These are phyloP conservation scores for Trametes cingulata DNA, from an alignment of 768 basidiomycete species.

Conservation along the genomic window DNA sequence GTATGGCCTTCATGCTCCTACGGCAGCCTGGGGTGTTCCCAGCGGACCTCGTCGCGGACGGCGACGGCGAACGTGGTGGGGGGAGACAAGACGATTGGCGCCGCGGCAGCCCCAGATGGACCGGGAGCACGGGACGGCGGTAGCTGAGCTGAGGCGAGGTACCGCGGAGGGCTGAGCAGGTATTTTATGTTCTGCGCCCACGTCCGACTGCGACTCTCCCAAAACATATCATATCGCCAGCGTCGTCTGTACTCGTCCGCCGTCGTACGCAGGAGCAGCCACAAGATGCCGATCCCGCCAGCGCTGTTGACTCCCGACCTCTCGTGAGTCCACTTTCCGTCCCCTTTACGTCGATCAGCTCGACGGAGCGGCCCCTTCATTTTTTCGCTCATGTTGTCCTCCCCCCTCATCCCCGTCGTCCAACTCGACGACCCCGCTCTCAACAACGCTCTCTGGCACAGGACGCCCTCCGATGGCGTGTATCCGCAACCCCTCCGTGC, in stretches of 20 bases:
- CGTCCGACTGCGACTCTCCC: conserved; percentile 8
- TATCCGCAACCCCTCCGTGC: conserved; percentile 27
- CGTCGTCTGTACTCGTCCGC: neutral
- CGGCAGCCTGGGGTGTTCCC: neutral
- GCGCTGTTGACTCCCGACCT: conserved; percentile 27
- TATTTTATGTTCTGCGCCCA: conserved; percentile 21
- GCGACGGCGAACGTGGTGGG: conserved; percentile 6
- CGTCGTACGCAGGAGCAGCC: neutral
- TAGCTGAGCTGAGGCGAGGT: neutral
- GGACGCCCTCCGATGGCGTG: conserved; percentile 23
- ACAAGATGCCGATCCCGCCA: conserved; percentile 30
- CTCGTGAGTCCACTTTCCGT: conserved; percentile 25
- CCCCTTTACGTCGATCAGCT: neutral
- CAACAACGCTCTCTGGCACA: conserved; percentile 6
- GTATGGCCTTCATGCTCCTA: conserved; percentile 59
- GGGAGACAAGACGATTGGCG: conserved; percentile 15
- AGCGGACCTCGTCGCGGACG: neutral
- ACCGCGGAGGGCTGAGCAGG: neutral
- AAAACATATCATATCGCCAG: neutral
- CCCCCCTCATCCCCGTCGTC: conserved; percentile 11
- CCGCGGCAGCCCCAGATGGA: neutral
- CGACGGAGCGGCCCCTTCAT: neutral
- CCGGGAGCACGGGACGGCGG: neutral
- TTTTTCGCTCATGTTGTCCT: conserved; percentile 13
- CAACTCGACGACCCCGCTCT: neutral